These are phyloP conservation scores for Grosmannia penicillata DNA, from an alignment of 2,329 filamentous ascomycete genomes.

Conservation along the genomic window DNA sequence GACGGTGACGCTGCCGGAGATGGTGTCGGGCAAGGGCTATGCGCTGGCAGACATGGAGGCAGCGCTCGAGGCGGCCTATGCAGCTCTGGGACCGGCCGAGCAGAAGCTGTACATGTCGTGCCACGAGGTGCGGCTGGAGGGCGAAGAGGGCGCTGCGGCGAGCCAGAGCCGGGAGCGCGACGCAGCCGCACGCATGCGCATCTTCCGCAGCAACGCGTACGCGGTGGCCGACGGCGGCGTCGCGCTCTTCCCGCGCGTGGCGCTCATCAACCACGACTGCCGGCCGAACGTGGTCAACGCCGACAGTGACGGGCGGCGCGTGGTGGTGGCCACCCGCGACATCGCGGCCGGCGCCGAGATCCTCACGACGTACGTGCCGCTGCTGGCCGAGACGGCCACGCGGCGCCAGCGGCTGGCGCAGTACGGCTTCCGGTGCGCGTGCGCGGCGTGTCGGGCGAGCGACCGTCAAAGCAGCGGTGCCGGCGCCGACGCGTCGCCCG, in stretches of 20 bases:
- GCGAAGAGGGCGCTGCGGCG: constrained; percentile 9
- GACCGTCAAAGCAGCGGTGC: no score
- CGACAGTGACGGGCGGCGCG: constrained; percentile 12
- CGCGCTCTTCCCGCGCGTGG: constrained; percentile 18
- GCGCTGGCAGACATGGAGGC: constrained; percentile 18
- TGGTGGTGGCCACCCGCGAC: constrained; percentile 18
- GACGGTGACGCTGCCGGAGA: constrained; percentile 13
- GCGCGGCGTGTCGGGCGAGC: constrained; percentile 6
- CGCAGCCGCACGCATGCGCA: constrained; percentile 12
- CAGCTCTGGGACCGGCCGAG: constrained; percentile 12
- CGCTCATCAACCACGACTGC: constrained; percentile 26
- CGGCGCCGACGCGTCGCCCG: background rate
- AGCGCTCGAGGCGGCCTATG: constrained; percentile 14
- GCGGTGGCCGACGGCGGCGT: constrained; percentile 12
- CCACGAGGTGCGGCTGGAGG: constrained; percentile 14
- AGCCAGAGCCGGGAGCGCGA: background rate
- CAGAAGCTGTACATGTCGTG: constrained; percentile 15
- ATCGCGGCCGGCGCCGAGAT: constrained; percentile 21
- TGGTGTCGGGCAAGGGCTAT: constrained; percentile 15
- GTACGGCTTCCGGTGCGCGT: constrained; percentile 9
- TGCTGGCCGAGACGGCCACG: constrained; percentile 15
- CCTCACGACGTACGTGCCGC: constrained; percentile 21
- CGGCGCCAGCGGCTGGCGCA: constrained; percentile 19
- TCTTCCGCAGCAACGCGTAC: constrained; percentile 27
- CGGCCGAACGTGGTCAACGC: constrained; percentile 20